Evolutionary conservation across 352 stramenopile species (phyloP).

Genomic region (Blastocystis sp.): DNA sequence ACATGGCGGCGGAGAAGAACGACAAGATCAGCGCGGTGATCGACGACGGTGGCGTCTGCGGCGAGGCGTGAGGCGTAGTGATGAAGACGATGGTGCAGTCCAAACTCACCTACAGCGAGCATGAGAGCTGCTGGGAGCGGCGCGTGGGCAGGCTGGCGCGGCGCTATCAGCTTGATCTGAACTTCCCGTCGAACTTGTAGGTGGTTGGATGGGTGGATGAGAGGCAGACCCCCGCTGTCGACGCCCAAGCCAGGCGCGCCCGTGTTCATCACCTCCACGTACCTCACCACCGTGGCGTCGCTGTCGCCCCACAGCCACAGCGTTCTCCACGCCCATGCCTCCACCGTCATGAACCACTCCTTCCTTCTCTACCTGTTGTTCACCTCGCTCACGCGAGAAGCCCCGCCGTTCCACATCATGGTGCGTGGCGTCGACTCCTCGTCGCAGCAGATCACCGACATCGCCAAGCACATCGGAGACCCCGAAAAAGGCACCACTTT

Average conservation of each 20-base stretch:
- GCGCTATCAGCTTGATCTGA: neutral
- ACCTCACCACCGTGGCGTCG: neutral
- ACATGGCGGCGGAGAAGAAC: neutral
- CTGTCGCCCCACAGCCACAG: neutral
- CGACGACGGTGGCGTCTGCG: neutral
- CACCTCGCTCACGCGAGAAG: slow-evolving; percentile 26
- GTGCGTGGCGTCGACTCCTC: slow-evolving; percentile 11
- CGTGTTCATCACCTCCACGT: slow-evolving; percentile 6
- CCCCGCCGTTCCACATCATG: slow-evolving; percentile 17
- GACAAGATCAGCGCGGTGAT: neutral
- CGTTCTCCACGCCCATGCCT: neutral
- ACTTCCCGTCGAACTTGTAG: neutral
- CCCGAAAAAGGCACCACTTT: slow-evolving; percentile 20
- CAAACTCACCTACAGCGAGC: neutral
- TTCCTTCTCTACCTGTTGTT: slow-evolving; percentile 6
- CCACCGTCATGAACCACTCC: neutral
- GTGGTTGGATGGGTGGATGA: neutral
- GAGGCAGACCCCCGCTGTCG: neutral
- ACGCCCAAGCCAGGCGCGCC: neutral
- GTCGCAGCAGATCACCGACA: neutral
- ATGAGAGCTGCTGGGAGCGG: neutral
- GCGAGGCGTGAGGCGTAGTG: neutral
- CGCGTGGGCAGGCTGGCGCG: neutral
- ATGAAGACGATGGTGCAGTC: neutral
- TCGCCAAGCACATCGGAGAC: slow-evolving; percentile 17